Conservation (phyloP, 306 rosid species). For the Cajanus cajan region DNA sequence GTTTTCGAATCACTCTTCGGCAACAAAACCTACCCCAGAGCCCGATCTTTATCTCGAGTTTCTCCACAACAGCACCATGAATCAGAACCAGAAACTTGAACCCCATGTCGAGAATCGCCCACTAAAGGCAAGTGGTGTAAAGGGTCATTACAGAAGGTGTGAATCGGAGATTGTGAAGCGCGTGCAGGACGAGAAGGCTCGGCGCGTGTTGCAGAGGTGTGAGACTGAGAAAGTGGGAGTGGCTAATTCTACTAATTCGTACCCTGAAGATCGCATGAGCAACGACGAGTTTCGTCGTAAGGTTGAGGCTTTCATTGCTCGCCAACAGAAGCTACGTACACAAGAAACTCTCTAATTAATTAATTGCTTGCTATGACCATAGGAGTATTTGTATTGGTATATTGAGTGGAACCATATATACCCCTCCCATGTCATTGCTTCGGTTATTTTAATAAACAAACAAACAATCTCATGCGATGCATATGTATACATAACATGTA, state of each 20-base stretch:
- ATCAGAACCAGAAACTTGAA: no score
- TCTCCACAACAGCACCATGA: conserved; percentile 41
- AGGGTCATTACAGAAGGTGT: conserved; percentile 39
- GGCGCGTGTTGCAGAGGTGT: conserved; percentile 35
- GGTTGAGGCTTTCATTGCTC: conserved; percentile 81
- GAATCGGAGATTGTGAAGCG: conserved; percentile 38
- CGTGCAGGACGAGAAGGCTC: conserved; percentile 23
- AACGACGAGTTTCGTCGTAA: conserved; percentile 69
- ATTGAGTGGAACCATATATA: no score
- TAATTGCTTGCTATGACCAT: no score
- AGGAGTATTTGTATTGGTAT: background rate
- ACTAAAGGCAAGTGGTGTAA: background rate
- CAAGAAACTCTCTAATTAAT: conserved; percentile 33
- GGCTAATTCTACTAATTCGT: background rate
- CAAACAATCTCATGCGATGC: conserved; percentile 7
- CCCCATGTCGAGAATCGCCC: background rate
- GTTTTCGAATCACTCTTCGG: conserved; percentile 41
- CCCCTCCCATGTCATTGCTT: background rate
- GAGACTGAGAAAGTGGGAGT: conserved; percentile 51
- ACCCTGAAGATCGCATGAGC: conserved; percentile 71
- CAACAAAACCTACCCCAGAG: background rate
- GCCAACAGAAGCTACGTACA: conserved; percentile 68
- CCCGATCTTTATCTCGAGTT: conserved; percentile 65
- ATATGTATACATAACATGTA: conserved; percentile 15
- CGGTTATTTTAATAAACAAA: background rate